Percentiles rank a stretch among this genome's conserved stretches.
These are phyloP conservation scores for Hypoxylon subgilvum DNA, from an alignment of 495 filamentous ascomycete genomes.

Conservation along the genomic window DNA sequence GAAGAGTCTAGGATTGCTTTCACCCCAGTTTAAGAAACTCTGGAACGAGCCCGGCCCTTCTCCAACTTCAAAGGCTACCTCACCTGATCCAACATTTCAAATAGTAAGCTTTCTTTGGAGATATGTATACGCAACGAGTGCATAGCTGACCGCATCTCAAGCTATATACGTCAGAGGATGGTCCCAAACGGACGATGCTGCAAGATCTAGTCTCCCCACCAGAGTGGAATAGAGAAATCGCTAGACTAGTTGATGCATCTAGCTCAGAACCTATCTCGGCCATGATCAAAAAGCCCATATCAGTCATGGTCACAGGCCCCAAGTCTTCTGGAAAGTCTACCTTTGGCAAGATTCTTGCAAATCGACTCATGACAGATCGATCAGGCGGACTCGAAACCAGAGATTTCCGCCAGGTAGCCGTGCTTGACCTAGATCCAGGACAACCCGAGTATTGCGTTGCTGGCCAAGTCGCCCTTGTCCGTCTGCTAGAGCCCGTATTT, in stretches of 20 bases:
- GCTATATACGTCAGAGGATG: conserved; percentile 56
- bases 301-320: conserved; percentile 75
- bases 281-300: too few relatives aligned
- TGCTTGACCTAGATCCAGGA: conserved; percentile 83
- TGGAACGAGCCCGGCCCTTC: conserved; percentile 63
- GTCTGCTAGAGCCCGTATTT: conserved; percentile 67
- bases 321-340: conserved; percentile 89
- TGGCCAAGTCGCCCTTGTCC: conserved; percentile 75
- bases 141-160: conserved; percentile 38
- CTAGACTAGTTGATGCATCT: conserved; percentile 44
- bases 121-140: not conserved
- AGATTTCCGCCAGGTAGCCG: conserved; percentile 53
- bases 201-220: conserved; percentile 68
- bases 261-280: conserved; percentile 53
- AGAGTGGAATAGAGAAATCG: conserved; percentile 66
- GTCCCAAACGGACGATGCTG: conserved; percentile 52
- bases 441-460: conserved; percentile 82
- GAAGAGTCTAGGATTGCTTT: conserved; percentile 63
- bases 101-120: conserved; percentile 39
- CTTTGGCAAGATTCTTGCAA: conserved; percentile 76
- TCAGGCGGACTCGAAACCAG: conserved; percentile 30
- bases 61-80: not conserved
- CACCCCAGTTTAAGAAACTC: conserved; percentile 73
- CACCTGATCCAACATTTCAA: conserved; percentile 42
- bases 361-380: conserved; percentile 68